Conservation (phyloP, 345 rosid genomes). For the Boechera divaricarpa region DNA sequence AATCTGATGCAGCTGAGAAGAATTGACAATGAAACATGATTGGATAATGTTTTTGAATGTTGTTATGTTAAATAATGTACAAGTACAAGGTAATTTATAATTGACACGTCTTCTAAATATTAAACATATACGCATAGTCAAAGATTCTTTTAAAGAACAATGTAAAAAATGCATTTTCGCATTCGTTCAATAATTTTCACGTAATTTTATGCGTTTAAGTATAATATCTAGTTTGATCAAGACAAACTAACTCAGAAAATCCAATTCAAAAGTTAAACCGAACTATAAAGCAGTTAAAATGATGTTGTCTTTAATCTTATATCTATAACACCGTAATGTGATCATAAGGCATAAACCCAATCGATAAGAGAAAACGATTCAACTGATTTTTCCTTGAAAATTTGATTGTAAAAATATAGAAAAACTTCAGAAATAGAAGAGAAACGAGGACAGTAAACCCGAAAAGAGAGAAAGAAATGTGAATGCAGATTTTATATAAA, state of each 20-base stretch:
- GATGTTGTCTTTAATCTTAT: not conserved
- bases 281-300: not conserved
- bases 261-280: not conserved
- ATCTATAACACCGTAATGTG: not conserved
- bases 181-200: slow-evolving; percentile 23
- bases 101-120: slow-evolving; percentile 33
- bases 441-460: too few species aligned
- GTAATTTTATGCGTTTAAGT: slow-evolving; percentile 12
- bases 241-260: not conserved
- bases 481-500: not conserved
- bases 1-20: slow-evolving; percentile 43
- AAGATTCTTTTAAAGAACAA: slow-evolving; percentile 30
- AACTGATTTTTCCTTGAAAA: not conserved
- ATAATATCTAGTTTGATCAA: not conserved
- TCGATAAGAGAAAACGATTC: not conserved
- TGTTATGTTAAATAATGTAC: slow-evolving; percentile 22
- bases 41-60: slow-evolving; percentile 40
- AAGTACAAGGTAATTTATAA: slow-evolving; percentile 42
- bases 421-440: not conserved
- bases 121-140: slow-evolving; percentile 29
- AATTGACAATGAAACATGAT: slow-evolving; percentile 41
- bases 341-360: not conserved
- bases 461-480: not conserved
- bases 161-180: slow-evolving; percentile 15
- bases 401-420: not conserved